These are phyloP conservation scores for Begonia masoniana DNA, from an alignment of 306 rosid species.

Conservation along the genomic window DNA sequence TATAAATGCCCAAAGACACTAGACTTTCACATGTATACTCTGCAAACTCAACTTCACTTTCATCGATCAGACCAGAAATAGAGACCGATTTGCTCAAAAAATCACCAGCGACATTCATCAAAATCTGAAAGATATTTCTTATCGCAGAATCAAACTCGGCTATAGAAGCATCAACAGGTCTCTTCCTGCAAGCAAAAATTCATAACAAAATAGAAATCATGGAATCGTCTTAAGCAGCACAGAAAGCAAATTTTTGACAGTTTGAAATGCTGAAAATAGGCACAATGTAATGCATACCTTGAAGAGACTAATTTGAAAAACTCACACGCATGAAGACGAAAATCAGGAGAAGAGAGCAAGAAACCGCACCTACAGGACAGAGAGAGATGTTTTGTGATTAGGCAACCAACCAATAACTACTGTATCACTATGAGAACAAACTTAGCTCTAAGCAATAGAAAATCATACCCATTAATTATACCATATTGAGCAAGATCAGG, in stretches of 20 bases:
- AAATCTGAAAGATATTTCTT: constrained; percentile 47
- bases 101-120: constrained; percentile 69
- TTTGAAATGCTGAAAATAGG: not conserved
- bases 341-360: constrained; percentile 81
- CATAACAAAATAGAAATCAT: constrained; percentile 5
- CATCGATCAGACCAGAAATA: constrained; percentile 39
- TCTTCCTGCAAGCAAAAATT: constrained; percentile 45
- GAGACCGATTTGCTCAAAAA: constrained; percentile 49
- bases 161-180: constrained; percentile 52
- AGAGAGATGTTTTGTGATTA: not conserved
- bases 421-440: not conserved
- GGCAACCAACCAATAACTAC: no score
- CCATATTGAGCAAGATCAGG: constrained; percentile 84
- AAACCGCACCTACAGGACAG: constrained; percentile 61
- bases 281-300: constrained; percentile 39
- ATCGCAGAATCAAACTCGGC: constrained; percentile 75
- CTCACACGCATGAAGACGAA: constrained; percentile 91
- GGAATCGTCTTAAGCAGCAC: no score
- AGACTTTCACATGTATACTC: constrained; percentile 85
- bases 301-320: constrained; percentile 84
- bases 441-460: constrained; percentile 13
- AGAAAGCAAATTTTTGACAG: no score
- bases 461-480: constrained; percentile 74
- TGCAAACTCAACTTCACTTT: constrained; percentile 62
- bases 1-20: constrained; percentile 67